phyloP scores from a whole-genome alignment of 352 stramenopile genomes.

The Globisporangium camurandrum region DNA sequence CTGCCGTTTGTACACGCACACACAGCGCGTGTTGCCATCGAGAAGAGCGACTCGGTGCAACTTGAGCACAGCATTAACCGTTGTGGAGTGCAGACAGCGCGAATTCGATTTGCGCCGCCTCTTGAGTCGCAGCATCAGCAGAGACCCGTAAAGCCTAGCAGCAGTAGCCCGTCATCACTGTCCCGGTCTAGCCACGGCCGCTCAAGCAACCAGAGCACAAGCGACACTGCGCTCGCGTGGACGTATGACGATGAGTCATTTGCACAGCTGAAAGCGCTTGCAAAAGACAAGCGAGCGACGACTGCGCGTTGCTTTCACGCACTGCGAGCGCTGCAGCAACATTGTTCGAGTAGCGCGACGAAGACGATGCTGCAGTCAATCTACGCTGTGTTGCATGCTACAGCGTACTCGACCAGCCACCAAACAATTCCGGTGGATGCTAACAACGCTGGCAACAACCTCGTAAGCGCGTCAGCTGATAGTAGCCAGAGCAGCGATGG shows the following conservation, averaged over 20 bases:
- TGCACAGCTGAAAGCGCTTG: conserved; percentile 42
- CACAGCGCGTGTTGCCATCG: background rate
- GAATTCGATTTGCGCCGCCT: conserved; percentile 23
- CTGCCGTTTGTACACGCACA: conserved; percentile 1
- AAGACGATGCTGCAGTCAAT: conserved; percentile 27
- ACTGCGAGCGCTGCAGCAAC: conserved; percentile 21
- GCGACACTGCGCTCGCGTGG: background rate
- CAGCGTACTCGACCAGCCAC: conserved; percentile 15
- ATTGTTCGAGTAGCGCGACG: conserved; percentile 8
- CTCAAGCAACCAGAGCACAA: conserved; percentile 1
- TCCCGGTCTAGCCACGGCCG: background rate
- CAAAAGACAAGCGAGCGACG: conserved; percentile 7
- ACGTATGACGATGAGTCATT: conserved; percentile 23
- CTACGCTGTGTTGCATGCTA: conserved; percentile 10
- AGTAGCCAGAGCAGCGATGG: too few species aligned
- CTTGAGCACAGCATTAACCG: background rate
- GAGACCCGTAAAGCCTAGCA: too few species aligned
- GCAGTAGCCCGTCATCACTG: too few species aligned
- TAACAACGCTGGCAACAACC: background rate
- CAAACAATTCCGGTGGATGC: too few species aligned
- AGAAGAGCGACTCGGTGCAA: background rate
- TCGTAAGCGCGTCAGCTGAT: too few species aligned
- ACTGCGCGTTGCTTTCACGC: conserved; percentile 28
- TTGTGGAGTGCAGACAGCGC: conserved; percentile 9
- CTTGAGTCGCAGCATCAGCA: background rate